These are phyloP conservation scores for Trematosphaeria pertusa DNA, from an alignment of 2,329 filamentous ascomycete species.

Conservation along the genomic window DNA sequence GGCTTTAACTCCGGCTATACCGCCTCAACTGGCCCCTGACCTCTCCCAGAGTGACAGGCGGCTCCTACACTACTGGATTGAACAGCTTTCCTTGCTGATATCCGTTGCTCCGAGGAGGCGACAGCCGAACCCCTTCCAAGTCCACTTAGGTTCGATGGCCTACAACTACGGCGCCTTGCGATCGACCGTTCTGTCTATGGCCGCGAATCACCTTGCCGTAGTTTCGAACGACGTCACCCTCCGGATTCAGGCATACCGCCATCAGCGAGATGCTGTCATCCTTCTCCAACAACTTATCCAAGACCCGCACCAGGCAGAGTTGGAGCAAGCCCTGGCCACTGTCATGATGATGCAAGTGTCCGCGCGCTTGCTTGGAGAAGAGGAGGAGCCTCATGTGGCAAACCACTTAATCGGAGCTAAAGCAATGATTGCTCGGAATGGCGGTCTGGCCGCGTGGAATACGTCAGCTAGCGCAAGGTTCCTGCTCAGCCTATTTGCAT, in stretches of 20 bases:
- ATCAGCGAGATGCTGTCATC: conserved; percentile 37
- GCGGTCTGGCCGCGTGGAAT: conserved; percentile 11
- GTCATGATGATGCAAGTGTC: conserved; percentile 46
- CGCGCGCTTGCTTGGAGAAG: conserved; percentile 34
- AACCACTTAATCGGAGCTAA: conserved; percentile 40
- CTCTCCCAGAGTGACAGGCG: conserved; percentile 28
- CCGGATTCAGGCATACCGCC: conserved; percentile 32
- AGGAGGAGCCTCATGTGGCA: conserved; percentile 31
- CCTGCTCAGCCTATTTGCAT: conserved; percentile 38
- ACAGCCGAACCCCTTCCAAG: conserved; percentile 31
- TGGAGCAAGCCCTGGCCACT: conserved; percentile 36
- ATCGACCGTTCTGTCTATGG: conserved; percentile 42
- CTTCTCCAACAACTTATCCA: conserved; percentile 33
- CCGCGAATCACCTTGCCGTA: conserved; percentile 36
- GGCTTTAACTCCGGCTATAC: conserved; percentile 9
- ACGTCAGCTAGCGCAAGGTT: conserved; percentile 32
- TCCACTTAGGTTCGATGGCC: conserved; percentile 37
- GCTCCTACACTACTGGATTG: conserved; percentile 38
- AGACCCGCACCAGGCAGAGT: conserved; percentile 22
- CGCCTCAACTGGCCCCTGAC: conserved; percentile 13
- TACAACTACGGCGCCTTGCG: conserved; percentile 31
- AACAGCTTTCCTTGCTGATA: conserved; percentile 32
- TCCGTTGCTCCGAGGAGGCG: conserved; percentile 30
- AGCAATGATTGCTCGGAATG: conserved; percentile 35
- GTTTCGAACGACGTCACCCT: conserved; percentile 27